These are phyloP conservation scores for Paratinospora sagittata DNA, from an alignment of 164 flowering plant species.

Conservation along the genomic window DNA sequence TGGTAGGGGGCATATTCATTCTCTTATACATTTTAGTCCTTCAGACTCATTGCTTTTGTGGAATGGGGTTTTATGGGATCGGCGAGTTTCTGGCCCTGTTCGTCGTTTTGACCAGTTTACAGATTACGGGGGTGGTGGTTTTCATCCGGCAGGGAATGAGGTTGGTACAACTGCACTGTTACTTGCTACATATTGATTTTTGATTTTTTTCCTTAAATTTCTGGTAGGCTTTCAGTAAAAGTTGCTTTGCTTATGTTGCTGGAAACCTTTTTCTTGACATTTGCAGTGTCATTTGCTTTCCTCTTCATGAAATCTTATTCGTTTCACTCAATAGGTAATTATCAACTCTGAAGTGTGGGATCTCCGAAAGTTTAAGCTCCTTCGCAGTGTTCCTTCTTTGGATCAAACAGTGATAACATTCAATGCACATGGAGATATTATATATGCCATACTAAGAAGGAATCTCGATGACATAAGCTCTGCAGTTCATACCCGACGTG, in stretches of 20 bases:
- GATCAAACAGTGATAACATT: constrained; percentile 84
- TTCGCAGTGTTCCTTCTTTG: constrained; percentile 78
- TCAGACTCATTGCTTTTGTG: constrained; percentile 82
- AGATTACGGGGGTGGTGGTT: constrained; percentile 97
- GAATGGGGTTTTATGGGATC: constrained; percentile 96
- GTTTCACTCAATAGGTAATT: constrained; percentile 51
- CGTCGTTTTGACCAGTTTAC: constrained; percentile 89
- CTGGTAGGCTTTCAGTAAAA: background rate
- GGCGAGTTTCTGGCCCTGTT: constrained; percentile 55
- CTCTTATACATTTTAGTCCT: constrained; percentile 77
- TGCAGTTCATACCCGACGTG: constrained; percentile 68
- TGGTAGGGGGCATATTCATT: constrained; percentile 54
- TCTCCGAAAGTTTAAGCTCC: constrained; percentile 75
- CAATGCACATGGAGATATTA: constrained; percentile 76
- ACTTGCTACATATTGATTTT: background rate
- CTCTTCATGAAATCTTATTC: background rate
- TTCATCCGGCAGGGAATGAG: constrained; percentile 99
- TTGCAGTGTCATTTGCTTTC: background rate
- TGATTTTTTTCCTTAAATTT: background rate
- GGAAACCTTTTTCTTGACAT: background rate
- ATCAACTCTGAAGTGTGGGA: constrained; percentile 98
- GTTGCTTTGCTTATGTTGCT: background rate
- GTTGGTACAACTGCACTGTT: constrained; percentile 28
- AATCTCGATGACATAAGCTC: constrained; percentile 81
- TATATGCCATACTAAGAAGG: constrained; percentile 78